Conservation (phyloP, 2,329 filamentous ascomycete species). For the Paecilomyces dactylethromorphus region DNA sequence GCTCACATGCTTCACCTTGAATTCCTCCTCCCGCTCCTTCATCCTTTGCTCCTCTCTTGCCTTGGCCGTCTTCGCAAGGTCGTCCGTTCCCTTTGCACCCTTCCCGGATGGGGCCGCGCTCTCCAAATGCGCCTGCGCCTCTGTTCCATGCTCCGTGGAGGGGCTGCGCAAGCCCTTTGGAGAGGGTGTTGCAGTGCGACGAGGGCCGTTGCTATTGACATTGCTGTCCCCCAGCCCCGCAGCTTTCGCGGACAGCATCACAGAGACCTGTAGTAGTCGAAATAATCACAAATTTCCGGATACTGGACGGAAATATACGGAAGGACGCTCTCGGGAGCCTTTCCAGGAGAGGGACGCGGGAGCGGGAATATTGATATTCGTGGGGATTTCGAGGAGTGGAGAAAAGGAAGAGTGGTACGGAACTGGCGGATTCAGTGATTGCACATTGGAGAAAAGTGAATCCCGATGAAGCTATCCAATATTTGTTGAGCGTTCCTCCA, state of each 20-base stretch:
- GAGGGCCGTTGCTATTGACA: not conserved
- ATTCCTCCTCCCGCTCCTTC: slow-evolving; percentile 27
- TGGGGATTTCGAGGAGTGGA: not conserved
- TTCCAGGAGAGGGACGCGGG: not conserved
- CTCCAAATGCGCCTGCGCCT: slow-evolving; percentile 11
- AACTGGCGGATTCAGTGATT: not conserved
- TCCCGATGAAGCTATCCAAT: not conserved
- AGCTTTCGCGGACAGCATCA: not conserved
- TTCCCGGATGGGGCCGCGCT: slow-evolving; percentile 8
- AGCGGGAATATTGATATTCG: not conserved
- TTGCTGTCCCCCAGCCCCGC: not conserved
- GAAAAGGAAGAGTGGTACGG: not conserved
- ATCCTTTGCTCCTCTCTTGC: slow-evolving; percentile 20
- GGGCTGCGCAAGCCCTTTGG: not conserved
- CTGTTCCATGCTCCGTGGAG: slow-evolving; percentile 10
- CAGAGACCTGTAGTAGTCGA: not conserved
- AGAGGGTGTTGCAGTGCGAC: not conserved
- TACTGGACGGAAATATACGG: not conserved
- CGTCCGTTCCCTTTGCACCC: not conserved
- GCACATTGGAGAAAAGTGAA: not conserved
- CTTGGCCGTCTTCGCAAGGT: slow-evolving; percentile 13
- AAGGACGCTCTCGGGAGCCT: not conserved
- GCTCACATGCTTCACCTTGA: slow-evolving; percentile 31
- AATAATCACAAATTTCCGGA: not conserved
- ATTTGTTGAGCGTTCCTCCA: not conserved